These are phyloP conservation scores for Aureococcus anophagefferens DNA, from an alignment of 108 stramenopile genomes.

Conservation along the genomic window DNA sequence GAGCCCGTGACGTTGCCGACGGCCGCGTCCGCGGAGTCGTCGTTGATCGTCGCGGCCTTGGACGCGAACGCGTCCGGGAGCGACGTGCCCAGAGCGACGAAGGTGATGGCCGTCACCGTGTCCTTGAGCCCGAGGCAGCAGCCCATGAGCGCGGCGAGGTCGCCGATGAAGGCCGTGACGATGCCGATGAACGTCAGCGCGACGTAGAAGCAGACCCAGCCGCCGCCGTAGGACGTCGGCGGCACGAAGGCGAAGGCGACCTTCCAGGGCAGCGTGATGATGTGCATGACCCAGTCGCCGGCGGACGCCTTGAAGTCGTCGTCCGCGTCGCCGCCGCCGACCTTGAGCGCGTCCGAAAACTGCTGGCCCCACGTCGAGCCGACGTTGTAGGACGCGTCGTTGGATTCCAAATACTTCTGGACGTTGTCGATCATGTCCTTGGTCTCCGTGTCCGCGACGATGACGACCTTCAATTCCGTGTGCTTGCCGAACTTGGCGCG, in stretches of 20 bases:
- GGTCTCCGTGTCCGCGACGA: constrained; percentile 11
- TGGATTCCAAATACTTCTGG: constrained; percentile 9
- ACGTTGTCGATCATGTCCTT: constrained; percentile 23
- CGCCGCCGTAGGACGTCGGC: constrained; percentile 10
- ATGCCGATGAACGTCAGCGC: constrained; percentile 16
- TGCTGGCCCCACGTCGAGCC: constrained; percentile 18
- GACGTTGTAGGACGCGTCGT: constrained; percentile 2
- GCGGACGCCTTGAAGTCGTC: no score
- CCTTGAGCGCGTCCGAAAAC: constrained; percentile 9
- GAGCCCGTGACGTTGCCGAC: constrained; percentile 33
- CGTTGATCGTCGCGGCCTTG: constrained; percentile 21
- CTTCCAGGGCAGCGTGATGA: constrained; percentile 21
- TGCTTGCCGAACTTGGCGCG: constrained; percentile 6
- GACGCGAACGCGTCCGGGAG: constrained; percentile 33
- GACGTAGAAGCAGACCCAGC: constrained; percentile 12
- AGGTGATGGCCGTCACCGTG: constrained; percentile 26
- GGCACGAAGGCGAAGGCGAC: constrained; percentile 21
- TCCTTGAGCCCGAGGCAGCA: constrained; percentile 21
- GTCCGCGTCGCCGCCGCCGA: constrained; percentile 15
- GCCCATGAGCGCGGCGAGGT: constrained; percentile 27
- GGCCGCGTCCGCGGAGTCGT: constrained; percentile 23
- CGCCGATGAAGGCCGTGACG: constrained; percentile 20
- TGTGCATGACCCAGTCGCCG: no score
- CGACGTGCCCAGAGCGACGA: constrained; percentile 29
- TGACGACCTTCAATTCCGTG: neutral